These are phyloP conservation scores for Calycina herbarum DNA, from an alignment of 2,329 filamentous ascomycete genomes.

Conservation along the genomic window DNA sequence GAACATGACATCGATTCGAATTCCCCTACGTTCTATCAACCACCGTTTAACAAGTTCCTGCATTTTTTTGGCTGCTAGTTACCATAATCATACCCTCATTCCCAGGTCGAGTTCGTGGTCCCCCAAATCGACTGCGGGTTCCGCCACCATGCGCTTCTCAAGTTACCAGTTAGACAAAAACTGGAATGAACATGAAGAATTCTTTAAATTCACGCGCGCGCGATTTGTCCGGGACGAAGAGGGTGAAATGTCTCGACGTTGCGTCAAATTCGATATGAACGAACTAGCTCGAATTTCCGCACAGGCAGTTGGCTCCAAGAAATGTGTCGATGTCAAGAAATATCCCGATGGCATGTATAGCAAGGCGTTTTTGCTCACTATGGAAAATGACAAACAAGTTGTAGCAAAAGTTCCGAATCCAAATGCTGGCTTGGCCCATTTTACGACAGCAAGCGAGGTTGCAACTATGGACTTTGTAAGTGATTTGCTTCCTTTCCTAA, in stretches of 20 bases:
- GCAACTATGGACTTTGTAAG: slow-evolving; percentile 23
- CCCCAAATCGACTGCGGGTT: too few relatives aligned
- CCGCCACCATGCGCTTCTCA: too few relatives aligned
- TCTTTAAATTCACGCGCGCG: neutral
- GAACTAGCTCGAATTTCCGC: slow-evolving; percentile 37
- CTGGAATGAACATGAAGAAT: neutral
- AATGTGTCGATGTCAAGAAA: slow-evolving; percentile 11
- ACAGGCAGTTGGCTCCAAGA: slow-evolving; percentile 27
- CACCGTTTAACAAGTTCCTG: too few relatives aligned
- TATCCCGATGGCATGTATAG: slow-evolving; percentile 33
- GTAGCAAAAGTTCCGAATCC: slow-evolving; percentile 20
- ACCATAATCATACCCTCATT: too few relatives aligned
- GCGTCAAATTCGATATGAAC: slow-evolving; percentile 37
- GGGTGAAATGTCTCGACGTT: neutral
- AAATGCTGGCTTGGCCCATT: slow-evolving; percentile 15
- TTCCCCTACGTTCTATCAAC: too few relatives aligned
- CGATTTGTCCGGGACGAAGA: neutral
- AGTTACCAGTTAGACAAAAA: too few relatives aligned
- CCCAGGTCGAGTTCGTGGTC: too few relatives aligned
- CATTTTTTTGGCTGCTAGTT: too few relatives aligned
- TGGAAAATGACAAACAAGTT: slow-evolving; percentile 18
- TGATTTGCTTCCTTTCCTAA: slow-evolving; percentile 14
- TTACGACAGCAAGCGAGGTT: slow-evolving; percentile 22
- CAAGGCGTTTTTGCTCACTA: slow-evolving; percentile 19
- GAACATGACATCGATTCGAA: too few relatives aligned